Conservation (phyloP, 768 basidiomycete genomes). For the Galerina marginata region DNA sequence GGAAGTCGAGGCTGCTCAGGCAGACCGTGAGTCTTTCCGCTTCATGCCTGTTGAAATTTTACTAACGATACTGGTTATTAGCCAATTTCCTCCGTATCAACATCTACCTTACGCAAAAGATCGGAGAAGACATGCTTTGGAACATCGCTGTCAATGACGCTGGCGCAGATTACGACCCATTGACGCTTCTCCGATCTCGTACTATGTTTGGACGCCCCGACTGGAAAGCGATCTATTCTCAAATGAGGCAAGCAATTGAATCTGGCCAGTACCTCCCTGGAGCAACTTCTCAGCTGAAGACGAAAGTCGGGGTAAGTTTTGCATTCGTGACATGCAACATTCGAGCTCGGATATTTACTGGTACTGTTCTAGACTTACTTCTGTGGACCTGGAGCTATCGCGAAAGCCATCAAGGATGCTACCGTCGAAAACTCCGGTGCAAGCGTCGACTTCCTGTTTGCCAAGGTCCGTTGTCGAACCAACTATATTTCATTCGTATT, state of each 20-base stretch:
- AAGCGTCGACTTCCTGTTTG: conserved; percentile 76
- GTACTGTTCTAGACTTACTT: conserved; percentile 71
- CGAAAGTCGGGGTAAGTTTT: conserved; percentile 75
- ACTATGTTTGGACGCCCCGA: conserved; percentile 94
- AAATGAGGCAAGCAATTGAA: conserved; percentile 81
- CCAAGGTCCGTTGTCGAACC: conserved; percentile 56
- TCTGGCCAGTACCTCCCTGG: conserved; percentile 83
- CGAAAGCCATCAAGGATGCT: conserved; percentile 78
- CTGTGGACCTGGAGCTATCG: conserved; percentile 81
- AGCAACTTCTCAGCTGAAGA: conserved; percentile 77
- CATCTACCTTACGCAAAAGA: conserved; percentile 88
- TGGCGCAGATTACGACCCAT: conserved; percentile 84
- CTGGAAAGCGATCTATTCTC: conserved; percentile 81
- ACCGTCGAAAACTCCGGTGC: conserved; percentile 58
- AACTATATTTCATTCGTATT: not conserved
- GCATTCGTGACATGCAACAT: conserved; percentile 1
- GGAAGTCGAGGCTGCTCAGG: conserved; percentile 87
- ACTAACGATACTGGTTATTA: conserved; percentile 29
- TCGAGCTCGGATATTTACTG: not conserved
- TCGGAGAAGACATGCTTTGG: conserved; percentile 87
- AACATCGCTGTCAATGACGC: conserved; percentile 90
- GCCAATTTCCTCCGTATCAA: conserved; percentile 94
- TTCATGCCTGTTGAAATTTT: not conserved
- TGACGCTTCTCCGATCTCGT: conserved; percentile 86
- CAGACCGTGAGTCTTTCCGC: conserved; percentile 69